Percentiles rank a stretch among this genome's conserved stretches.
These are phyloP conservation scores for Microbotryum lychnidis-dioicae DNA, from an alignment of 1,284 basidiomycete genomes.

Conservation along the genomic window DNA sequence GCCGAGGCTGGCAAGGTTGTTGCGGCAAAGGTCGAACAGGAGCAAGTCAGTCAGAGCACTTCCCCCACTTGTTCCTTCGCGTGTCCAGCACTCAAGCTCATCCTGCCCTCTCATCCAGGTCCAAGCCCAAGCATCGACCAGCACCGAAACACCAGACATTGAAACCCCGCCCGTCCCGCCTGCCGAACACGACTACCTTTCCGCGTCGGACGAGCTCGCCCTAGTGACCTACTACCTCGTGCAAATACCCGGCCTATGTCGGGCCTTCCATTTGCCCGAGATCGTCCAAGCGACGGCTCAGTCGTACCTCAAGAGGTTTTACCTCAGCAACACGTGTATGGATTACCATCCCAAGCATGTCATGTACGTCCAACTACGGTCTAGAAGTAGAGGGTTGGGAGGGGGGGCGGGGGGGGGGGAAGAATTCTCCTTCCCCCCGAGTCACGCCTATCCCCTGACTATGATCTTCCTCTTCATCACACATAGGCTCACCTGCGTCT, in stretches of 20 bases:
- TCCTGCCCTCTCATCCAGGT: conserved; percentile 5
- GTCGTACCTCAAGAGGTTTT: conserved; percentile 90
- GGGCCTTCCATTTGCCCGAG: conserved; percentile 75
- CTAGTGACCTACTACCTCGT: conserved; percentile 83
- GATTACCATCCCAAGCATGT: conserved; percentile 98
- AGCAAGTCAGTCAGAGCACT: conserved; percentile 52
- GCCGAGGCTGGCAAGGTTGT: conserved; percentile 64
- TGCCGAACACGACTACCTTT: conserved; percentile 59
- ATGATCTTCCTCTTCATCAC: conserved; percentile 1
- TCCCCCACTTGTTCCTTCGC: neutral
- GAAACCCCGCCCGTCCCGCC: conserved; percentile 22
- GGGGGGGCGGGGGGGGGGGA: neutral
- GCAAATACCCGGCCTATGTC: conserved; percentile 77
- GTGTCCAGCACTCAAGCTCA: conserved; percentile 4
- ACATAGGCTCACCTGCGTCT: conserved; percentile 82
- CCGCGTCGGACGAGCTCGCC: conserved; percentile 72
- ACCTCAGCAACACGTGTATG: conserved; percentile 96
- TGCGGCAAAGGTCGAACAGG: conserved; percentile 62
- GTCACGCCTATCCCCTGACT: neutral
- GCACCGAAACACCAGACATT: conserved; percentile 31
- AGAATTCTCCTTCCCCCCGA: neutral
- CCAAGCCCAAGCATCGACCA: neutral
- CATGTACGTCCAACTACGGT: conserved; percentile 54
- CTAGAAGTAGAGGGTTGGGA: neutral
- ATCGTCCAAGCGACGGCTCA: conserved; percentile 88